Base-by-base conservation (phyloP, 768 basidiomycete genomes). In the Termitomyces sp. region DNA sequence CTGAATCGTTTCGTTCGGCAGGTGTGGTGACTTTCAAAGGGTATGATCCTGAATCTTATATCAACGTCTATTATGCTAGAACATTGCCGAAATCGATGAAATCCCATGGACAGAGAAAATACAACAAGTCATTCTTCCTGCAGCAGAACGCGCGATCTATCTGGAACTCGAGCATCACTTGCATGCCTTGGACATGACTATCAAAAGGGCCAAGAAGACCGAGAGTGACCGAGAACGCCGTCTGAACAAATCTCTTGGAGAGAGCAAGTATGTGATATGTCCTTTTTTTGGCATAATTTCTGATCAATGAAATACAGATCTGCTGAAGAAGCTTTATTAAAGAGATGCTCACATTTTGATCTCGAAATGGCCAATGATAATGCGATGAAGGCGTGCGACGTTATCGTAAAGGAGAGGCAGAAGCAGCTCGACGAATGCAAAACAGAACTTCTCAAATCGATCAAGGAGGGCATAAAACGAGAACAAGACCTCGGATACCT, bases 11-110 rank as follows among this genome's bases (percentile, higher is more conserved):
- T 90, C 66, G 91, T 94, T 64, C 86, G 92, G 66, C 92, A 94
- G 83, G 92, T 92, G 52, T 62, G 17, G 40, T 15, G 8, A 17
- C 5, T 11, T 42, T 51, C 5, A 42, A 6, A 31, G 17, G 51
- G 46, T 45, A 36, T 37, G 48, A 56, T 67, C 66, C 56, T 42
- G 63, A 43, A 37, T 63, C 32, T 9, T 31, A 42, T 29, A 25
- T 11, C 52, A 37, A 60, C 17, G 29, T 48, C 29, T 20, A 29
- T 32, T 12, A 17, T 36, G 65, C 60, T 66, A 97, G 89, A 97
- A 97, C 68, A 87, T 96, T 55, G 94, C 96, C 9, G 96, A 98
- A 75, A 98, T 97, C 59, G 94, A 95, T 62, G 96, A 98, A 74
- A 98, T 98, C 60, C 90, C 91, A 1, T 92, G 87, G 76, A 81